A percentile compares a stretch with the other conserved stretches of the same genome.
Evolutionary conservation across 164 flowering plant genomes (phyloP).

Genomic region (Berberis vulgaris): DNA sequence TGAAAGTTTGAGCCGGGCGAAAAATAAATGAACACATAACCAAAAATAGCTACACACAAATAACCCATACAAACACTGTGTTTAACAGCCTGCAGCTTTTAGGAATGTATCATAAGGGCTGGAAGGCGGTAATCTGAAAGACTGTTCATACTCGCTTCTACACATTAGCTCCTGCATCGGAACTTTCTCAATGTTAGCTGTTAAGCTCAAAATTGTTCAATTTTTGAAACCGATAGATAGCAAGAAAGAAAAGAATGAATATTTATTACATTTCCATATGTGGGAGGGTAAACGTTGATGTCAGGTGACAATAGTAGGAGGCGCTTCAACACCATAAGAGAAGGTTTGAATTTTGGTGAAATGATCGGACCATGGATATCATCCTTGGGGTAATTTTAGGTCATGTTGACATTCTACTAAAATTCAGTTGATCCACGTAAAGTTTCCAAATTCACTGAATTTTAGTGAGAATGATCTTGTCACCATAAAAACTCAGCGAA

Average conservation of each 20-base stretch:
- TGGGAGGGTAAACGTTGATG: no score
- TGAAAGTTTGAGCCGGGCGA: neutral
- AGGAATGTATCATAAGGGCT: slow-evolving; percentile 91
- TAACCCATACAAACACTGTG: neutral
- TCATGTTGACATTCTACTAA: no score
- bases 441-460: no score
- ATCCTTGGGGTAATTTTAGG: no score
- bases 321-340: neutral
- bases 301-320: neutral
- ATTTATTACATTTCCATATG: no score
- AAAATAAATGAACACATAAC: no score
- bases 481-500: no score
- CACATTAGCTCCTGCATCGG: slow-evolving; percentile 19
- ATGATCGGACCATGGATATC: no score
- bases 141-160: slow-evolving; percentile 33
- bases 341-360: neutral
- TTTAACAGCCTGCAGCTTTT: slow-evolving; percentile 87
- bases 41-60: neutral
- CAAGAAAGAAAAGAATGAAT: slow-evolving; percentile 11
- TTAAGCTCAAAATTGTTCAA: slow-evolving; percentile 7
- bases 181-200: slow-evolving; percentile 14
- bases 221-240: slow-evolving; percentile 6
- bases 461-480: no score
- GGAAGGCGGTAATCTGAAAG: slow-evolving; percentile 77
- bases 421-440: no score